Base-by-base conservation (phyloP, 805 yeast genomes). In the Metschnikowia kunwiensis region DNA sequence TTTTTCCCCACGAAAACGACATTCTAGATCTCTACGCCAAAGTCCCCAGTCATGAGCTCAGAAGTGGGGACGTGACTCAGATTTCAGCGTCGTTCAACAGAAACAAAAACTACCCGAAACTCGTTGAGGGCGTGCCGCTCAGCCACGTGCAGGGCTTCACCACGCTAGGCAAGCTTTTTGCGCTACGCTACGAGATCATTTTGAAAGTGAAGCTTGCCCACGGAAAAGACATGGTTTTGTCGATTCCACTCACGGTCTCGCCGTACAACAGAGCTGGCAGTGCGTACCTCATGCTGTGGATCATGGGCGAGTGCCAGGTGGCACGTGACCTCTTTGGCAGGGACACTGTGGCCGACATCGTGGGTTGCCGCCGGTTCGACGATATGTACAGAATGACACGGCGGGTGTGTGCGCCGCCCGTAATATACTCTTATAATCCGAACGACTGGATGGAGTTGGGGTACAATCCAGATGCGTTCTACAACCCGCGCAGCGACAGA, bases 61-160 rank as follows among this genome's bases (percentile, higher is more conserved):
- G 10, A 22, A 28, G 16, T 5, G 37, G 24, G 3, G 36, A 28
- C 24, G 53, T 46, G 17, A 32, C 36, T 10, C 42, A 21, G 4
- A 27, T 30, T 2, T 32, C 54, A 9, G 49, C 53, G 19, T 43
- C 50, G 17, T 52, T 56, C 33, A 45, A 48, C 20, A 46, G 49
- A 19, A 53, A 51, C 28, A 58, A 27, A 23, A 43, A 41, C 36
- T 42, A 49, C 10, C 48, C 54, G n/a, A 57, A 57, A 27, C 34
- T 63, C 7, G 60, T 57, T 13, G 68, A 60, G 18, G 73, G 73
- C 5, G 50, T 68, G 0, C 71, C 73, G 2, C 33, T 64, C 14
- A 60, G 73, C 1, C 81, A 63, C 55, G 64, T 53, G 53, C 82
- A 56, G 55, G 70, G 71, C 7, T 72, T 77, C 49, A 72, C 82